Base-by-base conservation (phyloP, 129 eudicot genomes). In the Pulicaria dysenterica region DNA sequence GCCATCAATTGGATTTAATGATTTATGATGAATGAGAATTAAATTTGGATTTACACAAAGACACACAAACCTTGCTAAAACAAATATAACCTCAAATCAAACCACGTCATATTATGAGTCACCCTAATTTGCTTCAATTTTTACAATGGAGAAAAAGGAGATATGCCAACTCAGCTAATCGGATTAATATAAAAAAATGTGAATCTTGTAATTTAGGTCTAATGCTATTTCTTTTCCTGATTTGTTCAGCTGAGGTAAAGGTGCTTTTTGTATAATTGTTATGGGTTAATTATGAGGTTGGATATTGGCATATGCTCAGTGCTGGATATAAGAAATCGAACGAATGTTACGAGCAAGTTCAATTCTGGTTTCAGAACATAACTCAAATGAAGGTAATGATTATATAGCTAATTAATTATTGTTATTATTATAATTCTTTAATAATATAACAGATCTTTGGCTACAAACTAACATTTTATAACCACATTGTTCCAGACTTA, bases 311-410 rank as follows among this genome's bases (percentile, higher is more conserved):
- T 17, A 9, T 51, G 77, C 16, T 75, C 64, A 48, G 87, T 81
- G 81, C 90, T 80, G 97, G 92, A 37, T 91, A 80, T 73, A 78
- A 74, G 71, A 49, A 45, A 39, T 79, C 54, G 70, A 69, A 83
- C 91, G 85, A 85, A 91, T 91, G 97, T 84, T n/a, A 69, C 81
- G 86, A 77, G 62, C 96, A 91, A 79, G 97, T 91, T 50, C 84
- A 91, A 60, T 88, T 86, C 82, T 91, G 97, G 97, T 91, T 91
- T 77, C 97, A 91, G 63, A 91, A 91, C 69, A 79, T 96, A 72
- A 91, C 97, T 50, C 96, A 91, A 83, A 74, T 88, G 97, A 91
- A 88, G 97, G 97, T 88, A 70, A 96, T 88, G 73, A 79, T 57
- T 76, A n/a, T n/a, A n/a, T n/a, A 8, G 2, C 7, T 13, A 6